Evolutionary conservation across 2,329 filamentous ascomycete genomes (phyloP).

Genomic region (Claviceps fusiformis): DNA sequence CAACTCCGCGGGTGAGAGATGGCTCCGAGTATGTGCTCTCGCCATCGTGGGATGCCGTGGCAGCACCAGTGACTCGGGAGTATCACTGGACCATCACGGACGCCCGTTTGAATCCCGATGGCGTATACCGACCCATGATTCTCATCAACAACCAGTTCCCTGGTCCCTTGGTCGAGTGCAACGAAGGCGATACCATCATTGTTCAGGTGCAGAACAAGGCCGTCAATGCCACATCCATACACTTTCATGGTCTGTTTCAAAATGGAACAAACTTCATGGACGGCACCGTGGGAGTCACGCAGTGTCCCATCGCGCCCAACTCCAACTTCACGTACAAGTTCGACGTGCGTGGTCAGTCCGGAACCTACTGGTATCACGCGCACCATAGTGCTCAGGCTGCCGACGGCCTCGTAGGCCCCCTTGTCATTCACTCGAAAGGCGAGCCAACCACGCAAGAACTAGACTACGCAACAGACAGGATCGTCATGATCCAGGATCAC

Average conservation of each 20-base stretch:
- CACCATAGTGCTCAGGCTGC: conserved; percentile 52
- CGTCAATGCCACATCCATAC: conserved; percentile 51
- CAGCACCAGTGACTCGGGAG: conserved; percentile 35
- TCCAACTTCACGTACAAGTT: conserved; percentile 54
- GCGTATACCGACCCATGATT: conserved; percentile 43
- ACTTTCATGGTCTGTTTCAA: conserved; percentile 69
- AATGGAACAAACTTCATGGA: conserved; percentile 66
- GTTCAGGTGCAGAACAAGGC: conserved; percentile 57
- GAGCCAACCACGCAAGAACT: conserved; percentile 19
- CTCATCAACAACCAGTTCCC: conserved; percentile 66
- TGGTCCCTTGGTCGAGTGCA: conserved; percentile 57
- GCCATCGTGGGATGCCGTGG: conserved; percentile 39
- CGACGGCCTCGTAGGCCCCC: conserved; percentile 53
- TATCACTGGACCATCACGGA: conserved; percentile 49
- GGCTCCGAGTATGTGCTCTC: conserved; percentile 43
- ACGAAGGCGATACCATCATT: conserved; percentile 58
- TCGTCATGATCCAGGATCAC: conserved; percentile 59
- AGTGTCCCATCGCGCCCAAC: conserved; percentile 52
- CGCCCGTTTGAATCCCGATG: conserved; percentile 46
- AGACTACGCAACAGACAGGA: conserved; percentile 32
- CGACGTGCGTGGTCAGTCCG: conserved; percentile 37
- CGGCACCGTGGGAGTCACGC: conserved; percentile 52
- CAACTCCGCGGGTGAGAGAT: conserved; percentile 15
- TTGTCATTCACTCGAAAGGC: conserved; percentile 49
- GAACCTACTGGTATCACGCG: conserved; percentile 49